Conservation (phyloP, 2,329 filamentous ascomycete genomes). For the Aureobasidium sp. region DNA sequence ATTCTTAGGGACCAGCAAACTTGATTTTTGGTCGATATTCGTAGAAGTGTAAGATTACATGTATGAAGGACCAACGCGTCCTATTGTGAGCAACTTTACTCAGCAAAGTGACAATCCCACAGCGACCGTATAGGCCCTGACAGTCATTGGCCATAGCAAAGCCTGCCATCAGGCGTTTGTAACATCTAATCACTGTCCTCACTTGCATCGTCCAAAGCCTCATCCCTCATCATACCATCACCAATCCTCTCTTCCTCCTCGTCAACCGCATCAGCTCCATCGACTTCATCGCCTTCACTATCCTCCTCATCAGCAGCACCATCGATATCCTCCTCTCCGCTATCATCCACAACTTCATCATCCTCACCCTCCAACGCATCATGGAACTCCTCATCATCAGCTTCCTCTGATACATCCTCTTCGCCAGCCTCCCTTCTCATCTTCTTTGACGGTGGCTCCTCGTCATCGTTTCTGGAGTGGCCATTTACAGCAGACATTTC, state of each 20-base stretch:
- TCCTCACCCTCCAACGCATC: slow-evolving; percentile 51
- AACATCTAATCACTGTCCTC: slow-evolving; percentile 33
- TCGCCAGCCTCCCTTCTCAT: slow-evolving; percentile 48
- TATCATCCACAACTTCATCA: slow-evolving; percentile 51
- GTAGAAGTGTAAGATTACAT: not conserved
- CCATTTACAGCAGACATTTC: slow-evolving; percentile 35
- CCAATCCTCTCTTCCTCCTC: slow-evolving; percentile 73
- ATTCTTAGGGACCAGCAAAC: no score
- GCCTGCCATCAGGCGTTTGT: not conserved
- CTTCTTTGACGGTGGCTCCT: slow-evolving; percentile 57
- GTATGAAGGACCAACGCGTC: not conserved
- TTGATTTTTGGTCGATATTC: no score
- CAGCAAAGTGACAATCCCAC: not conserved
- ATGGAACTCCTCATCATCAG: slow-evolving; percentile 49
- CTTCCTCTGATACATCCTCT: slow-evolving; percentile 38
- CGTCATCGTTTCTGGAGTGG: slow-evolving; percentile 44
- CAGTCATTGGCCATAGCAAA: no score
- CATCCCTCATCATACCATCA: slow-evolving; percentile 36
- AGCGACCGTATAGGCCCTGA: not conserved
- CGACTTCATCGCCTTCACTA: slow-evolving; percentile 59
- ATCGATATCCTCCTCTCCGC: slow-evolving; percentile 59
- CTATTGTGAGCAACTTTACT: not conserved
- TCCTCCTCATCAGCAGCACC: slow-evolving; percentile 56
- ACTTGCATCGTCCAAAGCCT: slow-evolving; percentile 38
- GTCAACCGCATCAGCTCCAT: slow-evolving; percentile 52